Base-by-base conservation (phyloP, 176 grass and related monocot genomes). In the Canna indica region DNA sequence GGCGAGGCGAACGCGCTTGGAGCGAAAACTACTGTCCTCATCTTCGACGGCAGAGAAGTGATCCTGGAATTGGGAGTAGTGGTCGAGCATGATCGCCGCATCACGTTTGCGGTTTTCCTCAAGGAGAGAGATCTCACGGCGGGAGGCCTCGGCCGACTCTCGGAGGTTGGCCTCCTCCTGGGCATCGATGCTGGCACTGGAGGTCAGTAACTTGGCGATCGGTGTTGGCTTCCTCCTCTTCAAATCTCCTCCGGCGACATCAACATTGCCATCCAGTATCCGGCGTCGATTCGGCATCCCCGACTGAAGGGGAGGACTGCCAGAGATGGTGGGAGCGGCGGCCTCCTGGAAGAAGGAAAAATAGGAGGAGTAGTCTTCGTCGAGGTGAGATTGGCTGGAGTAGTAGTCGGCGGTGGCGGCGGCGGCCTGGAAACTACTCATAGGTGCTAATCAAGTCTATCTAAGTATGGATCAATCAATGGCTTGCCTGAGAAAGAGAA, bases 351-450 rank as follows among this genome's bases (percentile, higher is more conserved):
- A 78, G 74, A 83, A 84, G 7, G 86, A 88, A 75, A 28, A 78
- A 75, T 93, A 93, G 74, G 83, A 84, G 52, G 90, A 84, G 77
- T 86, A 84, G 75, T 91, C 88, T 57, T 84, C 71, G 7, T 18
- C 59, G 20, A 36, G 69, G 20, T n/a, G n/a, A n/a, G n/a, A n/a
- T n/a, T n/a, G 59, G 39, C 11, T 11, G 52, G 20, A 42, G 41
- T 5, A 3, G 36, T 2, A 2, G 36, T 38, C 36, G 36, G 36
- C 7, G 36, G 36, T 52, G 26, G 25, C 64, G 17, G 26, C 39
- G 36, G 53, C 82, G 34, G 45, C 81, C 1, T 3, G 50, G 22
- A 3, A 53, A 53, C 50, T 53, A n/a, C n/a, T 53, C 50, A 53
- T 53, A 53, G 4, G 7, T n/a, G 50, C 18, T n/a, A 53, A 53